Evolutionary conservation across 2,329 filamentous ascomycete species (phyloP).

Genomic region (Colletotrichum plurivorum): DNA sequence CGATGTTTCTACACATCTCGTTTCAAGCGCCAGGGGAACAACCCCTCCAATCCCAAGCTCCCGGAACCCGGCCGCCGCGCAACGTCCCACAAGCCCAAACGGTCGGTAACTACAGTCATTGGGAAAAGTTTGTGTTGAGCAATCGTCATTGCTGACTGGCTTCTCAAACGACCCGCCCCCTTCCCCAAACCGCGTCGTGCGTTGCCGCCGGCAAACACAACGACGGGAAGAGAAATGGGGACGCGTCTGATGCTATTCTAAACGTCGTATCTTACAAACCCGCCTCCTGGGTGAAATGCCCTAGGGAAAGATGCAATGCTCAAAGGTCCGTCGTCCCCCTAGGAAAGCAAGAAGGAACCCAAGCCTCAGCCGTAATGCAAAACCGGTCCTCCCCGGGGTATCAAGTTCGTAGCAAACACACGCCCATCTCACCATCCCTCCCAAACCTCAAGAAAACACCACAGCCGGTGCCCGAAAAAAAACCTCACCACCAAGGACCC

Average conservation of each 20-base stretch:
- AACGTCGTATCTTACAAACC: slow-evolving; percentile 16
- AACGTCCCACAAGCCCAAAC: slow-evolving; percentile 7
- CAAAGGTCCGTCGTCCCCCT: too few relatives aligned
- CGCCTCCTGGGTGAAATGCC: too few relatives aligned
- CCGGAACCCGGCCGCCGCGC: background rate
- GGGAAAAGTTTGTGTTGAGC: background rate
- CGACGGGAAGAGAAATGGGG: slow-evolving; percentile 4
- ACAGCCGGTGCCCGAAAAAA: too few relatives aligned
- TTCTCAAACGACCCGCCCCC: background rate
- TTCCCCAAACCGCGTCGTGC: background rate
- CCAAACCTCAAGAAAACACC: too few relatives aligned
- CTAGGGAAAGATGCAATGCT: too few relatives aligned
- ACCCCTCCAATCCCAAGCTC: background rate
- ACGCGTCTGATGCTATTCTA: background rate
- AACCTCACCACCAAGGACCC: background rate
- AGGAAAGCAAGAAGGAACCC: too few relatives aligned
- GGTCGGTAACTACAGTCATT: background rate
- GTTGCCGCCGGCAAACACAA: slow-evolving; percentile 20
- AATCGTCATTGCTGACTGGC: slow-evolving; percentile 23
- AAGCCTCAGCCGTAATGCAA: too few relatives aligned
- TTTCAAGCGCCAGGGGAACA: background rate
- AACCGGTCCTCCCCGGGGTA: background rate
- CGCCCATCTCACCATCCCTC: too few relatives aligned
- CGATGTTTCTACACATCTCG: background rate
- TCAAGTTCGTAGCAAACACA: background rate